Conservation (phyloP, 371 early-diverging fungal species). For the Lichtheimia hyalospora region DNA sequence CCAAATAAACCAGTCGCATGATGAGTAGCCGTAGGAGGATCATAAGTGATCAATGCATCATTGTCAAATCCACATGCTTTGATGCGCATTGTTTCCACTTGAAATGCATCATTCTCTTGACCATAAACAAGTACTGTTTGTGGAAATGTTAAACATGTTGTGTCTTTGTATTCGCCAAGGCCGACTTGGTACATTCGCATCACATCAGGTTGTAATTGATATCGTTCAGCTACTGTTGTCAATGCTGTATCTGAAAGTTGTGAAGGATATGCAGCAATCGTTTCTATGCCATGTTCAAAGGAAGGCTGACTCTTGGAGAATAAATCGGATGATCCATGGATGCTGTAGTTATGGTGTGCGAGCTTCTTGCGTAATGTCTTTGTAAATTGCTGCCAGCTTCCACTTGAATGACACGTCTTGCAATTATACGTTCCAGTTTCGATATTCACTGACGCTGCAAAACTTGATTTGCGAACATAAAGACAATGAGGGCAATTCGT, state of each 20-base stretch:
- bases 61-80: constrained; percentile 31
- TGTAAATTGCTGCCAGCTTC: constrained; percentile 8
- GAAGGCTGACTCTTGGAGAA: neutral
- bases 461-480: constrained; percentile 32
- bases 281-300: no score
- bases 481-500: constrained; percentile 52
- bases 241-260: constrained; percentile 20
- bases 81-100: constrained; percentile 29
- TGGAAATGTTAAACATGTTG: constrained; percentile 42
- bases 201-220: constrained; percentile 22
- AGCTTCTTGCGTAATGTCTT: constrained; percentile 8
- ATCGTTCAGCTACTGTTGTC: constrained; percentile 13
- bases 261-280: constrained; percentile 6
- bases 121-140: constrained; percentile 32
- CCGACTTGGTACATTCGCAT: constrained; percentile 36
- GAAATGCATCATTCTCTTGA: constrained; percentile 9
- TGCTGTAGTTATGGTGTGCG: neutral
- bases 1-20: constrained; percentile 61
- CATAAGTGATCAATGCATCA: constrained; percentile 14
- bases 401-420: constrained; percentile 11
- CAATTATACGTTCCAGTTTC: constrained; percentile 41
- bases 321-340: constrained; percentile 3
- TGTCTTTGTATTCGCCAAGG: constrained; percentile 20
- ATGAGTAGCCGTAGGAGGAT: constrained; percentile 25
- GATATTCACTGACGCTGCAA: constrained; percentile 35